Base-by-base conservation (phyloP, 768 basidiomycete genomes). In the Hygrocybe coccinea region DNA sequence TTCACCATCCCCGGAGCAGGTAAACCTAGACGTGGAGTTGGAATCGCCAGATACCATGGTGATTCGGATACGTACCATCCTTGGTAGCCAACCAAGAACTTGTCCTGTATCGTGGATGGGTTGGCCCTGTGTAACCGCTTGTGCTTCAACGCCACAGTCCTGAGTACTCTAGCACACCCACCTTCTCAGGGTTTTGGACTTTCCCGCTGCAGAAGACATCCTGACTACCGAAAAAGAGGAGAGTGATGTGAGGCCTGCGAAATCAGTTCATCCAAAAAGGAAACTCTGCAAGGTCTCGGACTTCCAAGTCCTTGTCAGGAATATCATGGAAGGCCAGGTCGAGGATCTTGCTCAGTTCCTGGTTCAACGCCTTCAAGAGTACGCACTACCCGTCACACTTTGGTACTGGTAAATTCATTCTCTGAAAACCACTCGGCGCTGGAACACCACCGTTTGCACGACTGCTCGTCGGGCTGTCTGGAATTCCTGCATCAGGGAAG, bases 81-180 rank as follows among this genome's bases (percentile, higher is more conserved):
- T 70, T 92, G 91, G 67, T 92, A 92, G 35, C 90, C 90, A 0
- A 91, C 87, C 29, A 93, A 69, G 61, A 91, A 83, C 65, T 92
- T 93, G 71, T 89, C 81, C 55, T 89, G 87, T 46, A 93, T 89
- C 9, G 88, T 89, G 5, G 78, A 78, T 22, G 90, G 82, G 64
- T 87, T 78, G 9, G 86, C 85, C 59, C 87, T 56, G 29, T 11
- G 25, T 15, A 15, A n/a, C n/a, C n/a, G n/a, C n/a, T n/a, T n/a
- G 11, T 19, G 10, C 3, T 37, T 36, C 34, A 21, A 11, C n/a
- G 36, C n/a, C 9, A 2, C 15, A 47, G 29, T n/a, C 25, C n/a
- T 17, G 41, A 12, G 48, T 12, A 19, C 43, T 21, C 44, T 66
- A 36, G 21, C 6, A n/a, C 21, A 43, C 47, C 15, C 63, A 79